A percentile compares a stretch with the other conserved stretches of the same genome.
Conservation (phyloP, 2,329 filamentous ascomycete genomes). For the Penicillium vulpinum region DNA sequence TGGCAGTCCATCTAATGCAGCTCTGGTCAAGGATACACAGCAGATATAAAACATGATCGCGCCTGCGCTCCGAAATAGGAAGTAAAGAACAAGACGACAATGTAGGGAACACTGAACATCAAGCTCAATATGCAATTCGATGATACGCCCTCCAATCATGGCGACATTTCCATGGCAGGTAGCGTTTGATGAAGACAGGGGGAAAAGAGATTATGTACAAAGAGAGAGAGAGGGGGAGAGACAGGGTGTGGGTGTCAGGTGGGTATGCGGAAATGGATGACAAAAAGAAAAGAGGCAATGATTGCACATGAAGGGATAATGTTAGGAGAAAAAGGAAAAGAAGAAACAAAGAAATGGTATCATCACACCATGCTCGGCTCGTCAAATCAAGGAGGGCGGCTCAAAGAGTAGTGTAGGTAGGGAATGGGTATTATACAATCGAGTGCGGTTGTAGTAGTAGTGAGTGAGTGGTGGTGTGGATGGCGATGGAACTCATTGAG, state of each 20-base stretch:
- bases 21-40: not conserved
- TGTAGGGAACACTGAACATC: not conserved
- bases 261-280: conserved; percentile 15
- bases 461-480: conserved; percentile 10
- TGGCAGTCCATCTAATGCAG: not conserved
- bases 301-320: conserved; percentile 14
- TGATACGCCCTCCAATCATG: conserved; percentile 18
- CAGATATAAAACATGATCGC: not conserved
- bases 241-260: conserved; percentile 1
- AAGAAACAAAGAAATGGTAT: conserved; percentile 20
- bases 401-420: conserved; percentile 8
- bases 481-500: conserved; percentile 21
- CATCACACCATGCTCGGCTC: conserved; percentile 27
- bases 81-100: not conserved
- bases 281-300: conserved; percentile 9
- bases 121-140: conserved; percentile 23
- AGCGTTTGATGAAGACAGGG: conserved; percentile 8
- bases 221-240: conserved; percentile 14
- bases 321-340: not conserved
- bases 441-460: conserved; percentile 16
- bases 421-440: conserved; percentile 29
- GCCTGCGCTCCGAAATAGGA: not conserved
- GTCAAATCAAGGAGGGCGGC: conserved; percentile 18
- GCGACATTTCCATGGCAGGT: conserved; percentile 18
- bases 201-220: conserved; percentile 32